These are phyloP conservation scores for Symbiodinium pilosum DNA, from an alignment of 73 alveolate species.

Conservation along the genomic window DNA sequence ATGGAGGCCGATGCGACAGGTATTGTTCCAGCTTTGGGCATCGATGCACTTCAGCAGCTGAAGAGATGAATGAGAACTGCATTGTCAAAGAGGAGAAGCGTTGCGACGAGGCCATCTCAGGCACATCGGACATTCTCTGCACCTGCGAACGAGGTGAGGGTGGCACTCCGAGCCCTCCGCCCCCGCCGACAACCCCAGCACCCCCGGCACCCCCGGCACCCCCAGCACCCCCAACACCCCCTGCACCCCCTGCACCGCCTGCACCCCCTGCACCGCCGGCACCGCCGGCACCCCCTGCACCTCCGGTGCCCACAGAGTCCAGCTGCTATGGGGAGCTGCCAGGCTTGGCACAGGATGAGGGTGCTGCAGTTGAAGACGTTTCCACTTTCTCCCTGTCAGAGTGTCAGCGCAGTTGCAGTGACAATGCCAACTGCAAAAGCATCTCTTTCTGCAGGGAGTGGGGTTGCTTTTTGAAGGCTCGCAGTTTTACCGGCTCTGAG, in stretches of 20 bases:
- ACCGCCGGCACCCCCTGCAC: neutral
- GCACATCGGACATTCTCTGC: slow-evolving; percentile 66
- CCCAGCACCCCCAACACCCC: neutral
- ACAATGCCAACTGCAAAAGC: neutral
- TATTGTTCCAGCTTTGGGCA: slow-evolving; percentile 66
- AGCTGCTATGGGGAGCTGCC: neutral
- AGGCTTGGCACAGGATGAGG: neutral
- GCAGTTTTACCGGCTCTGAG: neutral
- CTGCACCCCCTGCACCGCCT: neutral
- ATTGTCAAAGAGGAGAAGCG: neutral
- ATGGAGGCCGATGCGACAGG: slow-evolving; percentile 41
- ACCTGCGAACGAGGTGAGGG: slow-evolving; percentile 33
- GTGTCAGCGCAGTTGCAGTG: neutral
- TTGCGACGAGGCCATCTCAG: slow-evolving; percentile 35
- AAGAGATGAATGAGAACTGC: slow-evolving; percentile 37
- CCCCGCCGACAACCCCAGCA: neutral
- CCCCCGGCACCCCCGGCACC: neutral
- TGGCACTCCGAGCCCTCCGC: neutral
- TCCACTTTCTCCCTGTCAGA: neutral
- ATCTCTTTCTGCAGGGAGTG: neutral
- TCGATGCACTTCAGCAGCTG: slow-evolving; percentile 74
- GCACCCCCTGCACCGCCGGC: neutral
- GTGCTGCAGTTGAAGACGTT: neutral
- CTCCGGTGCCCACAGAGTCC: neutral
- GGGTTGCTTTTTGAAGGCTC: slow-evolving; percentile 6